A percentile compares a stretch with the other conserved stretches of the same genome.
These are phyloP conservation scores for Waltiozyma sp. DNA, from an alignment of 1,139 yeast species.

Conservation along the genomic window DNA sequence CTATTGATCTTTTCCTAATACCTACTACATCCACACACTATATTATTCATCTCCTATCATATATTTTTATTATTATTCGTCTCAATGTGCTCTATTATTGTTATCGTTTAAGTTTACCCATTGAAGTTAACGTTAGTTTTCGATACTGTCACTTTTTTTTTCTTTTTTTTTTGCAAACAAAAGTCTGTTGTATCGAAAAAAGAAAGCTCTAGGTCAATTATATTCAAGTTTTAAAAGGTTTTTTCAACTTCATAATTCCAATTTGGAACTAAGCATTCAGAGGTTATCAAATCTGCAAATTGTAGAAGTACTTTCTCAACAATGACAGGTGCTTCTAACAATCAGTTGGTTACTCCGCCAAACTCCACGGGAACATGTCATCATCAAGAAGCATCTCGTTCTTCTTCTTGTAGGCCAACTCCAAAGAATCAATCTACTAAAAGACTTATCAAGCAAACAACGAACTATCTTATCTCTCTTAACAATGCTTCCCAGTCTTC, in stretches of 20 bases:
- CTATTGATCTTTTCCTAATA: too few species aligned
- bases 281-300: neutral
- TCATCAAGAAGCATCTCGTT: neutral
- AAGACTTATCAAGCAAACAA: neutral
- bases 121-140: neutral
- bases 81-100: neutral
- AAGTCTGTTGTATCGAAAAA: neutral
- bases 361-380: constrained; percentile 4
- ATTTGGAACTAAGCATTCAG: neutral
- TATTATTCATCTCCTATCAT: neutral
- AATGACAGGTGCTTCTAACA: neutral
- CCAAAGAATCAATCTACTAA: neutral
- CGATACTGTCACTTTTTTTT: neutral
- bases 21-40: too few species aligned
- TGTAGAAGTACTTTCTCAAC: neutral
- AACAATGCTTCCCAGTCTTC: neutral
- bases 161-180: neutral
- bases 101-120: neutral
- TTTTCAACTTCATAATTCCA: neutral
- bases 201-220: neutral
- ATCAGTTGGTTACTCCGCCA: constrained; percentile 10
- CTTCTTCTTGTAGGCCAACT: neutral
- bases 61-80: neutral
- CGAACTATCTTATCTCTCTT: constrained; percentile 1
- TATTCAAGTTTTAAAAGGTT: neutral